Conservation (phyloP, 2,329 filamentous ascomycete species). For the Nothophoma quercina region DNA sequence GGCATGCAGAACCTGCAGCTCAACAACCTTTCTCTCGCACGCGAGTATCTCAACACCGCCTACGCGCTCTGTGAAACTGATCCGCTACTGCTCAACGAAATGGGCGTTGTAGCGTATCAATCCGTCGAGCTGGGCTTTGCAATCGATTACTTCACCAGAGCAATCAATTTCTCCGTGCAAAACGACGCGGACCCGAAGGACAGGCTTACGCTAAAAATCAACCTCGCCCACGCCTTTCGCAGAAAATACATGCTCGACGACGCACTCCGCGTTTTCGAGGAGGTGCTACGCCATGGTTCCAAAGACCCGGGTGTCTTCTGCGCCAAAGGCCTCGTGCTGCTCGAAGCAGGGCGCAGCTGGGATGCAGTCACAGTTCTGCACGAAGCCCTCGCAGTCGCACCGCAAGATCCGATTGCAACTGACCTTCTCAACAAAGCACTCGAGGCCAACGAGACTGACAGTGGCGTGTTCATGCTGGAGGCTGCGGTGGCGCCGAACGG, state of each 20-base stretch:
- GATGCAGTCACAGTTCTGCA: slow-evolving; percentile 85
- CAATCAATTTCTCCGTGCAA: slow-evolving; percentile 78
- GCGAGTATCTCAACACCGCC: slow-evolving; percentile 92
- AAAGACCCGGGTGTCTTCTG: slow-evolving; percentile 81
- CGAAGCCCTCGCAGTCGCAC: slow-evolving; percentile 79
- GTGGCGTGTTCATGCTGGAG: slow-evolving; percentile 5
- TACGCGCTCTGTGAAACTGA: slow-evolving; percentile 84
- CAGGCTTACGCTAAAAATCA: slow-evolving; percentile 84
- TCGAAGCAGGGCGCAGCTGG: slow-evolving; percentile 77
- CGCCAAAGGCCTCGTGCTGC: slow-evolving; percentile 82
- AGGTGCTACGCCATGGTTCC: slow-evolving; percentile 81
- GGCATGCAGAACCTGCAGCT: slow-evolving; percentile 98
- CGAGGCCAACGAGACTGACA: slow-evolving; percentile 52
- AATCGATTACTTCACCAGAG: slow-evolving; percentile 77
- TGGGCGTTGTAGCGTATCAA: slow-evolving; percentile 95
- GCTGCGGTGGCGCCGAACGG: neutral
- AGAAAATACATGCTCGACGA: slow-evolving; percentile 73
- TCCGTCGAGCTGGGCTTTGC: slow-evolving; percentile 81
- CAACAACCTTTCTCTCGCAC: slow-evolving; percentile 91
- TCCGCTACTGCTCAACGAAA: slow-evolving; percentile 90
- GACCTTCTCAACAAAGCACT: slow-evolving; percentile 76
- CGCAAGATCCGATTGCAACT: slow-evolving; percentile 82
- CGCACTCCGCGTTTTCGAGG: slow-evolving; percentile 82
- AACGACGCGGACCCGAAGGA: slow-evolving; percentile 83
- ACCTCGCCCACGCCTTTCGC: slow-evolving; percentile 87